These are phyloP conservation scores for Eudorina sp. DNA, from an alignment of 139 green algal genomes.

Conservation along the genomic window DNA sequence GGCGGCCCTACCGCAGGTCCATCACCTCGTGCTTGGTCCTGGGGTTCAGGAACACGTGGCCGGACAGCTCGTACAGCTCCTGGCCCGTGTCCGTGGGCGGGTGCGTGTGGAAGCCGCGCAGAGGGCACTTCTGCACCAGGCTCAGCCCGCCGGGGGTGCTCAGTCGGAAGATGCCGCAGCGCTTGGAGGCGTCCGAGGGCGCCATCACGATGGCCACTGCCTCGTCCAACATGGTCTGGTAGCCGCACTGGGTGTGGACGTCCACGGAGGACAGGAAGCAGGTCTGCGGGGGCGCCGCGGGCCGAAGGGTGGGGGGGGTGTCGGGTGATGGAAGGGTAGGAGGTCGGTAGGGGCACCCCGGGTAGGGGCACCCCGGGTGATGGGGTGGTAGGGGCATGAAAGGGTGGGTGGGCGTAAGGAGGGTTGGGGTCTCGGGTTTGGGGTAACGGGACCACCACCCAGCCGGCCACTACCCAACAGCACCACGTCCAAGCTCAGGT, in stretches of 20 bases:
- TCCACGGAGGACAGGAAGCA: slow-evolving; percentile 98
- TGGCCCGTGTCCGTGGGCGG: slow-evolving; percentile 80
- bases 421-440: too few relatives aligned
- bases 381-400: too few relatives aligned
- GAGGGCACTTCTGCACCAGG: slow-evolving; percentile 89
- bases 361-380: too few relatives aligned
- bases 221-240: slow-evolving; percentile 96
- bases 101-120: slow-evolving; percentile 94
- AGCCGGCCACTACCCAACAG: too few relatives aligned
- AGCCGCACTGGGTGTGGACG: slow-evolving; percentile 94
- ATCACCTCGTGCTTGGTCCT: slow-evolving; percentile 84
- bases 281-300: slow-evolving; percentile 56
- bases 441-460: too few relatives aligned
- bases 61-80: slow-evolving; percentile 93
- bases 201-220: slow-evolving; percentile 98
- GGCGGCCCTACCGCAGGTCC: slow-evolving; percentile 84
- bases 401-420: too few relatives aligned
- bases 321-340: slow-evolving; percentile 45
- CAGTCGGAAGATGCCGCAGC: slow-evolving; percentile 94
- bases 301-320: not conserved
- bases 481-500: too few relatives aligned
- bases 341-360: too few relatives aligned
- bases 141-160: slow-evolving; percentile 89
- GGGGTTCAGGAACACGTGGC: slow-evolving; percentile 94
- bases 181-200: slow-evolving; percentile 70